These are phyloP conservation scores for Gossypium rotundifolium DNA, from an alignment of 345 rosid genomes.

Conservation along the genomic window DNA sequence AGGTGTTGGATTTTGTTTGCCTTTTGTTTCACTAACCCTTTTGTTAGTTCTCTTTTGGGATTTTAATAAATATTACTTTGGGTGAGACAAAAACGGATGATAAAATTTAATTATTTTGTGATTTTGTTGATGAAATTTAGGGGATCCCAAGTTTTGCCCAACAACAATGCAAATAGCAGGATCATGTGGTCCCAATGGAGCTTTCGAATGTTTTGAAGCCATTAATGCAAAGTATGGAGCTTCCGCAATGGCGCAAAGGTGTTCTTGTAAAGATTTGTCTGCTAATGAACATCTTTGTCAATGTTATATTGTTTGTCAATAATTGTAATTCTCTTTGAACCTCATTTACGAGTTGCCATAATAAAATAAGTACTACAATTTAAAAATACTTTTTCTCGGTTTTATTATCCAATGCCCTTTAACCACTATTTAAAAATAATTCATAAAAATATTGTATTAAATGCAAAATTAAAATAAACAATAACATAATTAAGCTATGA, in stretches of 20 bases:
- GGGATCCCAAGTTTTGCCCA: not conserved
- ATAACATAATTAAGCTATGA: no score
- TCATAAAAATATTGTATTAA: no score
- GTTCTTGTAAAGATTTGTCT: not conserved
- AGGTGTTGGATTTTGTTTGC: no score
- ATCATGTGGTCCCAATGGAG: not conserved
- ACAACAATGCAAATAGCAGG: not conserved
- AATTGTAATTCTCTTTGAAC: not conserved
- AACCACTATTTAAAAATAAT: no score
- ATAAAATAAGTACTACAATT: not conserved
- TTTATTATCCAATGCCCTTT: no score
- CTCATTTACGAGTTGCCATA: not conserved
- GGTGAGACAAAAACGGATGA: accelerated
- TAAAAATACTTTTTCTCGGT: not conserved
- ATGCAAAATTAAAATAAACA: no score
- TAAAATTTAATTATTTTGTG: no score
- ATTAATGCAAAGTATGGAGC: not conserved
- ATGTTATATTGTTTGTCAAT: not conserved
- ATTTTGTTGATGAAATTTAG: not conserved
- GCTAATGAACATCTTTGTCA: not conserved
- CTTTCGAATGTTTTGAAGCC: not conserved
- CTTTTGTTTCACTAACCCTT: no score
- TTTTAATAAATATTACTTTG: not conserved
- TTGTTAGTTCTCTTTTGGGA: no score
- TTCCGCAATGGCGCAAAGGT: not conserved